Evolutionary conservation across 2,329 filamentous ascomycete species (phyloP).

Genomic region (Colletotrichum limetticola): DNA sequence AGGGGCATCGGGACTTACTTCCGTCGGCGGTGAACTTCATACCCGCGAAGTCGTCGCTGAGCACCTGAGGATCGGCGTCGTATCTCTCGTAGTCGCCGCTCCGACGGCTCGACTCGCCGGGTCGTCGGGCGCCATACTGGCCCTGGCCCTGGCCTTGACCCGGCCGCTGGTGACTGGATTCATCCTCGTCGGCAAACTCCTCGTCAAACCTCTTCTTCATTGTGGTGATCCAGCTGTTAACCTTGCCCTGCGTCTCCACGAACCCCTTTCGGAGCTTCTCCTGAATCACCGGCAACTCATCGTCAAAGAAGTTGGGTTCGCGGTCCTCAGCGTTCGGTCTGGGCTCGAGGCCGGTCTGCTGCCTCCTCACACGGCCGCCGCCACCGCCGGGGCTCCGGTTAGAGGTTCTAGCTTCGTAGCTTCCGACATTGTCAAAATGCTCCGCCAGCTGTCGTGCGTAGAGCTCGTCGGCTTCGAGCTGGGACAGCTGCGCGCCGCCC

Average conservation of each 20-base stretch:
- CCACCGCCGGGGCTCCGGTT: constrained; percentile 49
- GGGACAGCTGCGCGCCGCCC: constrained; percentile 71
- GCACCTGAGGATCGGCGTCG: constrained; percentile 90
- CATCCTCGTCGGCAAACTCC: constrained; percentile 79
- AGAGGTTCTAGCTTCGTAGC: constrained; percentile 67
- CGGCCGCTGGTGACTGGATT: constrained; percentile 51
- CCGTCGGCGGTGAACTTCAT: constrained; percentile 72
- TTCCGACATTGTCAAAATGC: constrained; percentile 78
- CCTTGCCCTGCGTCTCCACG: constrained; percentile 89
- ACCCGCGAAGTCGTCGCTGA: constrained; percentile 88
- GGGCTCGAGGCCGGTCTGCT: constrained; percentile 61
- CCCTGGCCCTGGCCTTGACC: constrained; percentile 42
- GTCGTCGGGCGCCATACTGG: constrained; percentile 53
- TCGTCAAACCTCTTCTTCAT: constrained; percentile 95
- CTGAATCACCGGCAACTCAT: constrained; percentile 92
- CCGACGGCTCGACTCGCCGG: constrained; percentile 71
- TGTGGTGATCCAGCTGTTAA: constrained; percentile 92
- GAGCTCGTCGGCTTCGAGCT: constrained; percentile 89
- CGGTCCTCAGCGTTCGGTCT: constrained; percentile 66
- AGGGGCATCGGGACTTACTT: constrained; percentile 57
- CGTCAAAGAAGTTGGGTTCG: constrained; percentile 93
- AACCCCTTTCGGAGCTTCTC: constrained; percentile 97
- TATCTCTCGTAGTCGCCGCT: constrained; percentile 93
- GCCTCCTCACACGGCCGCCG: constrained; percentile 37
- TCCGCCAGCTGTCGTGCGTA: constrained; percentile 94